Base-by-base conservation (phyloP, 768 basidiomycete genomes). In the Suillus lakei region DNA sequence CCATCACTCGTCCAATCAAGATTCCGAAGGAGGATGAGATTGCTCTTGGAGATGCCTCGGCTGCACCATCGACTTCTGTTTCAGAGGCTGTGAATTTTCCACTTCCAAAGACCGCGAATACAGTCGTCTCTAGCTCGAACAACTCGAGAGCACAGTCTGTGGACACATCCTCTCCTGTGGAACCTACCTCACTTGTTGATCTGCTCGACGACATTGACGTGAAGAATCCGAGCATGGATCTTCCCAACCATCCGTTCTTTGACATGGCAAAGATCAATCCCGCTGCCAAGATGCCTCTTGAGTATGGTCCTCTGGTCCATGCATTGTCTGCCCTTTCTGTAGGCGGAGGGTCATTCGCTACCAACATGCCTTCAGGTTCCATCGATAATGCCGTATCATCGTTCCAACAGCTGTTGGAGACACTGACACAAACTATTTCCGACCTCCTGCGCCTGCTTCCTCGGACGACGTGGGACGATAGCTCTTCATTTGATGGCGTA, bases 371-470 rank as follows among this genome's bases (percentile, higher is more conserved):
- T 18, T 89, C 91, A 7, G 91, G 91, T 13, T 92, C 92, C n/a
- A 93, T 95, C 72, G 93, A 95, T 74, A 92, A 93, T 38, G 93
- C 93, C 1, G 92, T 95, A 34, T 91, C 92, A 4, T 93, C 93
- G 16, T 95, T 95, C 80, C 93, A 96, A 70, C 92, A 94, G 71
- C 81, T 96, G 0, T 81, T 96, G 50, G 93, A 95, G 80, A 95
- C 92, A 0, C 80, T 96, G 51, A 96, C 93, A 1, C 93, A 95
- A 71, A 95, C 93, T 0, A 95, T 96, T 69, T 95, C 93, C 5
- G 93, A 94, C 68, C 78, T 96, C 34, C 81, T 96, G 46, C 90
- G 92, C 8, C 85, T 95, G 38, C 88, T 96, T 65, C 94, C 93
- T 21, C 90, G 92, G 16, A 93, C 91, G 12, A 94, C 93, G 1